These are phyloP conservation scores for Alternaria atra DNA, from an alignment of 2,329 filamentous ascomycete genomes.

Conservation along the genomic window DNA sequence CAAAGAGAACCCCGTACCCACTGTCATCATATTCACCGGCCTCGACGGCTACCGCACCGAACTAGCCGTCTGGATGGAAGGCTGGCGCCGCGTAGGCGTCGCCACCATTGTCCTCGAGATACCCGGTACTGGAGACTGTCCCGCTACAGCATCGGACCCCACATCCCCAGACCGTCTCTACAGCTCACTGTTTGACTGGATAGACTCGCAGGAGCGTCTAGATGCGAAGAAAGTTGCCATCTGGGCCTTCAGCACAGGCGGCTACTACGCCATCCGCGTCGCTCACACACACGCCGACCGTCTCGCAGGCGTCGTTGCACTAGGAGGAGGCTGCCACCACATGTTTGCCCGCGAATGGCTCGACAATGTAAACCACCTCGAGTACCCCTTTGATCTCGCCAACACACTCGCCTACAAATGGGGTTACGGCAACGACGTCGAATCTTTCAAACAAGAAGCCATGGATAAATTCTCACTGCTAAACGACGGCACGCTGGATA, in stretches of 20 bases:
- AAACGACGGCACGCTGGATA: constrained; percentile 64
- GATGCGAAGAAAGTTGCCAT: constrained; percentile 60
- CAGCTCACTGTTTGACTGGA: constrained; percentile 64
- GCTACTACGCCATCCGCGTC: constrained; percentile 66
- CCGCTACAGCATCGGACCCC: constrained; percentile 58
- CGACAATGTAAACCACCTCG: constrained; percentile 63
- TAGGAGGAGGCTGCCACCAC: constrained; percentile 63
- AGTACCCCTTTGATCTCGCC: constrained; percentile 68
- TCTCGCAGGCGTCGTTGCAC: constrained; percentile 61
- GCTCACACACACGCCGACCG: constrained; percentile 66
- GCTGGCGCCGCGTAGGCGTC: constrained; percentile 60
- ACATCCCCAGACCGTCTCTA: constrained; percentile 63
- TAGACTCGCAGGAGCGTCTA: constrained; percentile 58
- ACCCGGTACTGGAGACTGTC: constrained; percentile 66
- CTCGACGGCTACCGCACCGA: constrained; percentile 69
- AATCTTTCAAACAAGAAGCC: constrained; percentile 59
- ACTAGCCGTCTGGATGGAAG: constrained; percentile 61
- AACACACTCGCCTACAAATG: constrained; percentile 62
- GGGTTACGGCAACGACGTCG: constrained; percentile 50
- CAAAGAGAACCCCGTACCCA: constrained; percentile 56
- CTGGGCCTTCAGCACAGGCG: constrained; percentile 68
- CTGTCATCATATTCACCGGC: constrained; percentile 66
- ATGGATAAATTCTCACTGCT: constrained; percentile 63
- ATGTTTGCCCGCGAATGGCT: constrained; percentile 67
- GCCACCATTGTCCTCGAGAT: constrained; percentile 64